A percentile compares a stretch with the other conserved stretches of the same genome.
Evolutionary conservation across 306 rosid genomes (phyloP).

Genomic region (Lagenaria siceraria): DNA sequence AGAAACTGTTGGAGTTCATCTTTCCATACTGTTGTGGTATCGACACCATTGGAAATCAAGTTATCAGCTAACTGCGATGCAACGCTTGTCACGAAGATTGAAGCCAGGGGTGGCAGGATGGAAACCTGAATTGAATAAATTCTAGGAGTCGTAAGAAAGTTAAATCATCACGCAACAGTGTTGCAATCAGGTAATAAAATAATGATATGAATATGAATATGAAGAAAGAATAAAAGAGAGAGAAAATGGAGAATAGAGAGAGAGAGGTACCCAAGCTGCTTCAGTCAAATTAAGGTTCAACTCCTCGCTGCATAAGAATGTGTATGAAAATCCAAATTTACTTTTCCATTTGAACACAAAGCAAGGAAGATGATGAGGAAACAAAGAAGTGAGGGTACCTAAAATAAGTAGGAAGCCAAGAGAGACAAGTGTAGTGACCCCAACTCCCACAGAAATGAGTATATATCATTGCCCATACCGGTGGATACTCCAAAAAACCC

Average conservation of each 20-base stretch:
- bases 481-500: slow-evolving; percentile 59
- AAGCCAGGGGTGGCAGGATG: slow-evolving; percentile 88
- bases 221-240: no score
- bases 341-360: neutral
- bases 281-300: slow-evolving; percentile 77
- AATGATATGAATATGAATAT: neutral
- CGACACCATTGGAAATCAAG: slow-evolving; percentile 79
- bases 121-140: slow-evolving; percentile 51
- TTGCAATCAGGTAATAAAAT: neutral
- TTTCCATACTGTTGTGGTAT: slow-evolving; percentile 60
- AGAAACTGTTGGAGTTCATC: slow-evolving; percentile 6
- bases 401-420: slow-evolving; percentile 95
- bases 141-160: neutral
- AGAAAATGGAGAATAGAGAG: neutral
- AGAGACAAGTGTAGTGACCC: slow-evolving; percentile 93
- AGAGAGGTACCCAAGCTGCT: slow-evolving; percentile 77
- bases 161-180: neutral
- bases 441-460: slow-evolving; percentile 97
- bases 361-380: neutral
- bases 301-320: slow-evolving; percentile 59
- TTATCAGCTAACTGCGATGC: slow-evolving; percentile 82
- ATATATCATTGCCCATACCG: slow-evolving; percentile 98
- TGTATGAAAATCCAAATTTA: neutral
- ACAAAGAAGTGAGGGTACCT: slow-evolving; percentile 32
- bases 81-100: slow-evolving; percentile 50